Percentiles rank a stretch among this genome's conserved stretches.
phyloP scores from a whole-genome alignment of 805 yeast species.

The Saccharomycopsis schoenii region DNA sequence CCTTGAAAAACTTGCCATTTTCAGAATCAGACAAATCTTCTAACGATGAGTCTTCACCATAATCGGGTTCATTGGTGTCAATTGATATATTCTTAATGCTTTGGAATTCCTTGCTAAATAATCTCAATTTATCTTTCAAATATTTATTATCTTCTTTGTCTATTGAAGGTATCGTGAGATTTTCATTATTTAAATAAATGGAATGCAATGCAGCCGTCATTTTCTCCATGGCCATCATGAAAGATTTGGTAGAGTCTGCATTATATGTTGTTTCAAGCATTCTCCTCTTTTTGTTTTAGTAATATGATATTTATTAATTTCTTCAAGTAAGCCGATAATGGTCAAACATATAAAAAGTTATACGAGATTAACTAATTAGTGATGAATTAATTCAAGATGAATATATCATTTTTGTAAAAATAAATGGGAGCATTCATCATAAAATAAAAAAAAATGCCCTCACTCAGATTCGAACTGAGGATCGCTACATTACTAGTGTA shows the following conservation, averaged over 20 bases:
- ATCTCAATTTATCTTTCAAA: conserved; percentile 31
- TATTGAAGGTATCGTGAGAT: conserved; percentile 24
- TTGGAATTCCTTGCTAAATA: conserved; percentile 27
- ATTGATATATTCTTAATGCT: conserved; percentile 2
- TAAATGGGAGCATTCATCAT: not conserved
- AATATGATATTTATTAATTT: no score
- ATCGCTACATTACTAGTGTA: conserved; percentile 31
- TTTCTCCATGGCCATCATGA: conserved; percentile 68
- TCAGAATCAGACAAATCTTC: conserved; percentile 1
- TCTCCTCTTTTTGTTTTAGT: not conserved
- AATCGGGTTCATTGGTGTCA: not conserved
- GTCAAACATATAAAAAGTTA: no score
- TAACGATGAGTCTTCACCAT: not conserved
- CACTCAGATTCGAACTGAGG: conserved; percentile 31
- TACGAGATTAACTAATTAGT: no score
- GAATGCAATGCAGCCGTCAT: conserved; percentile 42
- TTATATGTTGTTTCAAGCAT: conserved; percentile 31
- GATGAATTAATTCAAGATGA: no score
- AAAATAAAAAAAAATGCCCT: conserved; percentile 24
- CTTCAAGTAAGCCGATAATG: not conserved
- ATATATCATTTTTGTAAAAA: no score
- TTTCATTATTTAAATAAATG: conserved; percentile 22
- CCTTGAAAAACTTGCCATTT: not conserved
- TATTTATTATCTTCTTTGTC: conserved; percentile 28
- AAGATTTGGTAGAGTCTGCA: conserved; percentile 61